These are phyloP conservation scores for Wakefieldia striispora DNA, from an alignment of 768 basidiomycete species.

Conservation along the genomic window DNA sequence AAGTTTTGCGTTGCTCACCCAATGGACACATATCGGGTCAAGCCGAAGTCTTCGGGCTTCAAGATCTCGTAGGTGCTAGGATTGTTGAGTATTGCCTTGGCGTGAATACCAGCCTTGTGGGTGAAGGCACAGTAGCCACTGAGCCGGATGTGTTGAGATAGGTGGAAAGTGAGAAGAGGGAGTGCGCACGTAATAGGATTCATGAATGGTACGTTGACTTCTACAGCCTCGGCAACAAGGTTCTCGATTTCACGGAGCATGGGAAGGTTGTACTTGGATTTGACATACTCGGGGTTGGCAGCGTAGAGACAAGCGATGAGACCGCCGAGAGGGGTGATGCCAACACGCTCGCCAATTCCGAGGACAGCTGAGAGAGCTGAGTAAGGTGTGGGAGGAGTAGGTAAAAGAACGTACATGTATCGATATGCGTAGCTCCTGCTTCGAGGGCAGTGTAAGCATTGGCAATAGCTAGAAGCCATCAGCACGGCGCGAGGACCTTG, in stretches of 20 bases:
- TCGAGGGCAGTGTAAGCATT: constrained; percentile 98
- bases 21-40: constrained; percentile 96
- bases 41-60: constrained; percentile 98
- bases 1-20: constrained; percentile 47
- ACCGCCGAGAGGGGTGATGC: constrained; percentile 97
- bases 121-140: constrained; percentile 99
- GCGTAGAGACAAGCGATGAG: constrained; percentile 96
- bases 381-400: neutral
- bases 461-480: constrained; percentile 69
- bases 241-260: constrained; percentile 99
- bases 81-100: constrained; percentile 99
- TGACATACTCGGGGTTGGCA: constrained; percentile 98
- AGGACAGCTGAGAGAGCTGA: constrained; percentile 63
- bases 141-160: neutral
- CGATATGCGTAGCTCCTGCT: constrained; percentile 98
- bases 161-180: neutral
- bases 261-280: constrained; percentile 95
- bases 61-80: constrained; percentile 99
- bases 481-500: constrained; percentile 4
- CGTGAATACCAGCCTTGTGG: constrained; percentile 99
- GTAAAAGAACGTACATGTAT: constrained; percentile 72
- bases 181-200: constrained; percentile 80
- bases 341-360: constrained; percentile 98
- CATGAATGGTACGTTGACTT: constrained; percentile 96
- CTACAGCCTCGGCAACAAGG: constrained; percentile 97